These are phyloP conservation scores for Abortiporus biennis DNA, from an alignment of 1,284 basidiomycete genomes.

Conservation along the genomic window DNA sequence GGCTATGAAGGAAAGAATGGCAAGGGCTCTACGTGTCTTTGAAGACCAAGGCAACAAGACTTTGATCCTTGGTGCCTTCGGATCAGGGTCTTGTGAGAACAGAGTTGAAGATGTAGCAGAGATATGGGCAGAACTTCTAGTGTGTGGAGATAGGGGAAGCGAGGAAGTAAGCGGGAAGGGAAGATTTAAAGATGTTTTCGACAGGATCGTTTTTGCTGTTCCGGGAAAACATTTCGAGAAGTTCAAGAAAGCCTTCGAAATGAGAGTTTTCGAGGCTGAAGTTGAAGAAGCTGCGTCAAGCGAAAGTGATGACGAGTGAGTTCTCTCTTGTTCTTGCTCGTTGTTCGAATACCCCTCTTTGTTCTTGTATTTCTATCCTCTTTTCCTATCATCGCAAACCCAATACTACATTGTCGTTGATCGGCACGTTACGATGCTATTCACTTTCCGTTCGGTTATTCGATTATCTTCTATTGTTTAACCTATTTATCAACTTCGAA, in stretches of 20 bases:
- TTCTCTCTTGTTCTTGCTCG: not conserved
- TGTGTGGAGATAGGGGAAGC: conserved; percentile 27
- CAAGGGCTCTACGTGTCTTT: conserved; percentile 38
- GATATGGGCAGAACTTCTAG: conserved; percentile 53
- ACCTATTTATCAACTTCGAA: no score
- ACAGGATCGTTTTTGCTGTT: conserved; percentile 39
- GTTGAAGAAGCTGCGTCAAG: conserved; percentile 24
- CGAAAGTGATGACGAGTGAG: conserved; percentile 4
- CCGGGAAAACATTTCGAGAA: conserved; percentile 29
- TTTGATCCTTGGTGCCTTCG: conserved; percentile 43
- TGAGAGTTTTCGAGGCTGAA: conserved; percentile 35
- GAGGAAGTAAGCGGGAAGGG: conserved; percentile 16
- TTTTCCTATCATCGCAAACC: no score
- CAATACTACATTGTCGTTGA: no score
- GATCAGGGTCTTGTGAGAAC: conserved; percentile 39
- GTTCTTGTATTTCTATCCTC: no score
- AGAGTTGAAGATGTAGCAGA: conserved; percentile 41
- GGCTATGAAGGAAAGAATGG: conserved; percentile 35
- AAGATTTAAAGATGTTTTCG: conserved; percentile 35
- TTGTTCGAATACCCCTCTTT: no score
- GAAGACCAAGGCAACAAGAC: conserved; percentile 35
- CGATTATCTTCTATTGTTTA: no score
- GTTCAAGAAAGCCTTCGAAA: conserved; percentile 38
- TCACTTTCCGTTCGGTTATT: no score
- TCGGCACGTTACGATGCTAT: no score